These are phyloP conservation scores for Cryptosporidium viatorum DNA, from an alignment of 169 alveolate species.

Conservation along the genomic window DNA sequence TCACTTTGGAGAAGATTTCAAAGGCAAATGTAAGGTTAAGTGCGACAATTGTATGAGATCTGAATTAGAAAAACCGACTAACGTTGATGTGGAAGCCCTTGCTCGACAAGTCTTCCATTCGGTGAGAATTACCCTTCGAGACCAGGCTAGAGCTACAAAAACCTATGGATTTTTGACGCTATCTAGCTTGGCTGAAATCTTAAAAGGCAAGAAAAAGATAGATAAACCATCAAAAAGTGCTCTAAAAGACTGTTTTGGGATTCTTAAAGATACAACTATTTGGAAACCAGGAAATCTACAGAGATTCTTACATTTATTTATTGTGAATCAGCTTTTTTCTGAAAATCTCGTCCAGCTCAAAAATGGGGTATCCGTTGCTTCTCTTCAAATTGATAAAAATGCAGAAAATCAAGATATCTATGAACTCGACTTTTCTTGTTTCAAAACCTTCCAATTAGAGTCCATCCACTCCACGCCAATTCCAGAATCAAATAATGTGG, in stretches of 20 bases:
- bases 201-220: slow-evolving; percentile 33
- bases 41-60: slow-evolving; percentile 80
- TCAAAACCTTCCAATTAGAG: background rate
- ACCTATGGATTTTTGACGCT: slow-evolving; percentile 56
- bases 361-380: slow-evolving; percentile 62
- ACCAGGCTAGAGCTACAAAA: background rate
- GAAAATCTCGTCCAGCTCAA: slow-evolving; percentile 45
- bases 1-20: slow-evolving; percentile 87
- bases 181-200: slow-evolving; percentile 32
- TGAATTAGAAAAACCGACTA: slow-evolving; percentile 17
- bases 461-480: slow-evolving; percentile 6
- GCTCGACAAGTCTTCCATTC: slow-evolving; percentile 2
- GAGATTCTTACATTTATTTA: slow-evolving; percentile 20
- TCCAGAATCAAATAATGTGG: background rate
- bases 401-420: background rate
- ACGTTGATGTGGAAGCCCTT: slow-evolving; percentile 11
- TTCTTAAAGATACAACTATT: background rate
- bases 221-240: background rate
- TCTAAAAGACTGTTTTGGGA: slow-evolving; percentile 52
- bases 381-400: slow-evolving; percentile 21
- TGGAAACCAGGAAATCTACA: slow-evolving; percentile 57
- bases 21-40: slow-evolving; percentile 81
- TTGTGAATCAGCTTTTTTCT: slow-evolving; percentile 28
- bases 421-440: slow-evolving; percentile 15
- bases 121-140: slow-evolving; percentile 4